Evolutionary conservation across 2,329 filamentous ascomycete genomes (phyloP), one percentile per base, ranked within the genome.

Genomic region (Dactylonectria estremocensis): DNA sequence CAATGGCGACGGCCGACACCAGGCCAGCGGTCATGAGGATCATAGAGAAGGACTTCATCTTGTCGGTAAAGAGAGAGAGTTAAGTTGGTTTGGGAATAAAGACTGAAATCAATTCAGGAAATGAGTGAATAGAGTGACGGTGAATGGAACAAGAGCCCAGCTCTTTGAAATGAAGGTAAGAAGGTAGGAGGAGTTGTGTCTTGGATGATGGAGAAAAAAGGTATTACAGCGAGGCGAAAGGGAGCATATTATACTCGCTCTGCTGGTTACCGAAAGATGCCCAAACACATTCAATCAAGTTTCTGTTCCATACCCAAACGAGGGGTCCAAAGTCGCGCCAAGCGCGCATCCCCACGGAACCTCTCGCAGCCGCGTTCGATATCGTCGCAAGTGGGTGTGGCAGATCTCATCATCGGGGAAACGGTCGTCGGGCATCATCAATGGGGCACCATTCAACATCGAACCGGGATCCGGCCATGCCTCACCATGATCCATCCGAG

Each of bases 31-130:
- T 28, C 7, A 50, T 22, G 24, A 50, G 14, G 14, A 50, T 22
- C 5, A 50, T 50, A n/a, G 48, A 50, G 48, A 50, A 4, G 28
- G 48, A 50, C 48, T 50, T 50, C 48, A 50, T 50, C 24, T 50
- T 31, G 24, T 31, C 9, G 14, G 45, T 48, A 24, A 22, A 20
- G 20, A 28, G 24, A 28, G 24, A 7, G 24, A 28, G 24, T 28
- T 28, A 28, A 28, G 24, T 28, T 28, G 24, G 24, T 5, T 28
- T 28, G 24, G 7, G 16, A 40, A 14, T 5, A 40, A 16, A 28
- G 14, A 14, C 13, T 31, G 24, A 50, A 50, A 31, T 50, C 48
- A 31, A 50, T 10, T 50, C 14, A 50, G 24, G 28, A 50, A 16
- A 40, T 50, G 48, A 50, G 24, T 16, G 48, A 50, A 50, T 50